phyloP scores from a whole-genome alignment of 345 rosid genomes.

The Melaleuca alternifolia region DNA sequence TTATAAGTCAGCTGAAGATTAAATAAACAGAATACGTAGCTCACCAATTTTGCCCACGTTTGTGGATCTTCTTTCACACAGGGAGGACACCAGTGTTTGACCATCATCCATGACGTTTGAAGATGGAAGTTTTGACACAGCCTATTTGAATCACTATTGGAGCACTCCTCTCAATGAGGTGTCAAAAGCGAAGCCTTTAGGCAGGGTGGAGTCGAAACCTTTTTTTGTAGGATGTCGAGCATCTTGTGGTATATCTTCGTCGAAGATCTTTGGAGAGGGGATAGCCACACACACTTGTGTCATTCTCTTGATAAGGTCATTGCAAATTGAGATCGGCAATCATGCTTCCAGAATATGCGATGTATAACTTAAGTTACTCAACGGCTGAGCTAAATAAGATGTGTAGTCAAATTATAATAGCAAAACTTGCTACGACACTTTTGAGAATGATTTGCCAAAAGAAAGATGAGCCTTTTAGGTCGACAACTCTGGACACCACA shows the following conservation, averaged over 20 bases:
- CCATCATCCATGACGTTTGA: neutral
- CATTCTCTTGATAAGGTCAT: neutral
- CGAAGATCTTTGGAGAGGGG: neutral
- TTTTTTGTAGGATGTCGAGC: accelerated
- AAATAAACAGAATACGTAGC: neutral
- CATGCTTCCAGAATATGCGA: neutral
- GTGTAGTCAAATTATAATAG: no score
- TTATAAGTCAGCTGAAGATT: neutral
- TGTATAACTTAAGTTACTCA: neutral
- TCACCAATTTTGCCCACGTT: neutral
- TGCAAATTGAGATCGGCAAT: neutral
- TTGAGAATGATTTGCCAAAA: neutral
- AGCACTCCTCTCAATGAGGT: neutral
- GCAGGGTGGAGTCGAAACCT: neutral
- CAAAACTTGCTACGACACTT: no score
- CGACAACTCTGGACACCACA: neutral
- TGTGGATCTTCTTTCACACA: neutral
- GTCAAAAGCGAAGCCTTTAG: neutral
- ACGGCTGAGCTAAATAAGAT: neutral
- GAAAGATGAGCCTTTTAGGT: neutral
- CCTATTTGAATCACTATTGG: neutral
- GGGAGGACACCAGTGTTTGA: neutral
- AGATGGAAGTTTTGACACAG: no score
- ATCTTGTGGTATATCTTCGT: neutral
- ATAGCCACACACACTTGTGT: neutral